Base-by-base conservation (phyloP, 371 early-diverging fungal genomes). In the Amoeboaphelidium occidentale region DNA sequence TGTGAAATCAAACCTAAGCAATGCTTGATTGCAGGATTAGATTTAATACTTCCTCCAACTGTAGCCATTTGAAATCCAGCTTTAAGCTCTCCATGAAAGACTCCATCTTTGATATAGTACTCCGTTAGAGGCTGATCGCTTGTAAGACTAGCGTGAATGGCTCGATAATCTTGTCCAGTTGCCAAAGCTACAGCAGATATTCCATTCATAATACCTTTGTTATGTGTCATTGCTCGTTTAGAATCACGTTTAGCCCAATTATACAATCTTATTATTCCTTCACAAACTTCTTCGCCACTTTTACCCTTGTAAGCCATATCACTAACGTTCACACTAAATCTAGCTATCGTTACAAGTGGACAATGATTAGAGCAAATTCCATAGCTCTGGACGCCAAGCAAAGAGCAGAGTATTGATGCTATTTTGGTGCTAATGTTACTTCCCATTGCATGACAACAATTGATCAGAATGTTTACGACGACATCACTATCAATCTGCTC, bases 91-190 rank as follows among this genome's bases (percentile, higher is more conserved):
- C 39, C 39, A 10, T 32, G 10, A 6, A 32, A 32, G 17, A 10
- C 6, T 17, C 61, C 65, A n/a, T 60, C 53, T 53, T 73, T 74
- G 25, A 73, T 60, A 71, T 75, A 74, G 56, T 76, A 78, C 13
- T 62, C 57, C 2, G 78, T 73, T 52, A 78, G 53, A 1, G 75
- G 65, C 48, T 62, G 52, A 57, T 76, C 76, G 12, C 60, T 50
- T 25, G 53, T 56, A 1, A 52, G 52, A 45, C n/a, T n/a, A n/a
- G n/a, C n/a, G 59, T 78, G 78, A 6, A 67, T 68, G 1, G 78
- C 78, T n/a, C 78, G 59, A 75, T 76, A 76, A 51, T 78, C 78
- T 53, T 78, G 77, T 0, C 78, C 78, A 1, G 74, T 68, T 14
- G 78, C 78, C 25, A 78, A 27, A 2, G 76, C 75, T n/a, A 78